phyloP scores from a whole-genome alignment of 768 basidiomycete species.

The Nidularia pulvinata region DNA sequence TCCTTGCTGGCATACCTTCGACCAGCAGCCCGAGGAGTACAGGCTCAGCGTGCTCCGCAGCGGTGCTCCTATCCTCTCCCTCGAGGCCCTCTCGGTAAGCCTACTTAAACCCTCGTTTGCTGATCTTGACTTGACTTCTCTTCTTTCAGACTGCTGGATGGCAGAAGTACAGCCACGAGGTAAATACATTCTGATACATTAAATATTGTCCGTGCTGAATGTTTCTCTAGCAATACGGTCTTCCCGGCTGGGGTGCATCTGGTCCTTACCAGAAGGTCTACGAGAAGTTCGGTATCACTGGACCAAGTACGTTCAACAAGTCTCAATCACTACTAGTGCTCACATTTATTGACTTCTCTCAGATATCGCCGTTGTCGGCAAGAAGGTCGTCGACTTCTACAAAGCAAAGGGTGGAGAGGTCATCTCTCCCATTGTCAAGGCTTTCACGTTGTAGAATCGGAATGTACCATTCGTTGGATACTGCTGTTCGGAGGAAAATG shows the following conservation, averaged over 20 bases:
- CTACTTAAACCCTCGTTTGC: neutral
- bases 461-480: neutral
- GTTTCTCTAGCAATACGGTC: conserved; percentile 60
- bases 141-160: conserved; percentile 71
- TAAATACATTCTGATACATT: conserved; percentile 10
- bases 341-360: neutral
- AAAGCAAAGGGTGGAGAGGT: conserved; percentile 72
- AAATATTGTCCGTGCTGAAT: conserved; percentile 6
- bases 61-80: conserved; percentile 86
- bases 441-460: conserved; percentile 39
- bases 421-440: conserved; percentile 76
- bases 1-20: conserved; percentile 90
- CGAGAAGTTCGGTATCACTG: conserved; percentile 87
- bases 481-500: neutral
- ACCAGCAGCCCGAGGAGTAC: conserved; percentile 81
- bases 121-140: conserved; percentile 5
- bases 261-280: conserved; percentile 92
- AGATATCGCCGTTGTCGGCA: conserved; percentile 81
- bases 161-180: conserved; percentile 90
- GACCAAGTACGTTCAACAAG: conserved; percentile 48
- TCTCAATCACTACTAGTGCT: neutral
- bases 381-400: conserved; percentile 90
- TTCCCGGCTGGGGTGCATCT: conserved; percentile 82
- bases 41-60: conserved; percentile 82
- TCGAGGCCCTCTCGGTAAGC: conserved; percentile 73